Base-by-base conservation (phyloP, 2,329 filamentous ascomycete genomes). In the Fusarium albosuccineum region DNA sequence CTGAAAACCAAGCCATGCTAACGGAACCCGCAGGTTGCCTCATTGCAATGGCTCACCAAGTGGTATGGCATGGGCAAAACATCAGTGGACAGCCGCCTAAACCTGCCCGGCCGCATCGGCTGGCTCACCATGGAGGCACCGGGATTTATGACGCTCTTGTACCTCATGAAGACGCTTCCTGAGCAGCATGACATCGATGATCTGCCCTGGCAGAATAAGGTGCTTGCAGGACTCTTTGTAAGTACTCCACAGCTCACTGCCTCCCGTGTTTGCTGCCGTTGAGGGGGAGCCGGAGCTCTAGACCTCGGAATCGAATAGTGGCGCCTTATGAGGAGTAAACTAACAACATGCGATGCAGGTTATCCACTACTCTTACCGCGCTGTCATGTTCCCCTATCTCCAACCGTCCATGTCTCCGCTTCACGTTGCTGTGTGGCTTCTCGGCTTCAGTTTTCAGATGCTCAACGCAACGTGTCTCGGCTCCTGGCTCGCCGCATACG, bases 61-160 rank as follows among this genome's bases (percentile, higher is more conserved):
- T 97, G 88, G 86, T 96, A 97, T 78, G 92, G 92, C 51, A 93
- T 95, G 83, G 96, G 96, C 77, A 98, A 98, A 81, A 97, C 94
- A 3, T 97, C 93, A 4, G 85, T 89, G 16, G 75, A 84, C 4
- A 94, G 91, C 72, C 81, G 81, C 11, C 83, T 96, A 76, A 99
- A 99, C 80, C 79, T 98, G n/a, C 92, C 94, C 2, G 96, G 96
- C 64, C 92, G 92, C 72, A 82, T 93, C 66, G 94, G 89, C 60
- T 99, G 96, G 96, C 85, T 92, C 57, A 87, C 89, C 3, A 97
- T 97, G 93, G 96, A 99, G 79, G 82, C 87, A 13, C 89, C 92
- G 0, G 93, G 93, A 14, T 90, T 94, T 74, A 73, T 93, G 34
- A 91, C 89, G 11, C 81, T 97, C 60, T 78, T 96, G 57, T 97